A percentile compares a stretch with the other conserved stretches of the same genome.
Conservation (phyloP, 805 yeast genomes). For the Spathaspora gorwiae region DNA sequence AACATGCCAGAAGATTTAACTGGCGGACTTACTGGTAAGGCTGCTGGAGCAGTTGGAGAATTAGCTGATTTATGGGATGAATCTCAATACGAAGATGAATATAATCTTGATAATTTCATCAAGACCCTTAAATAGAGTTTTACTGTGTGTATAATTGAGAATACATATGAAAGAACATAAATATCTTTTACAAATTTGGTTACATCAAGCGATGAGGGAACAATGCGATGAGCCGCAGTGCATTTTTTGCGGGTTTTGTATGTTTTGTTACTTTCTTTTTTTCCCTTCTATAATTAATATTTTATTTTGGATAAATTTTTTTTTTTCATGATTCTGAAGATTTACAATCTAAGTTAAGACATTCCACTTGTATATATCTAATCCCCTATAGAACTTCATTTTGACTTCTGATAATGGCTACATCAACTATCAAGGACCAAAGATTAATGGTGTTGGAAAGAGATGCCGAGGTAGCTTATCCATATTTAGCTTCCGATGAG, state of each 20-base stretch:
- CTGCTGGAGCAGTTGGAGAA: slow-evolving; percentile 82
- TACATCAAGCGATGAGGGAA: background rate
- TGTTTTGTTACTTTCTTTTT: too few relatives aligned
- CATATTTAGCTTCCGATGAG: slow-evolving; percentile 69
- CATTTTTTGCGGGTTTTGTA: background rate
- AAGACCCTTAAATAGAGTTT: slow-evolving; percentile 53
- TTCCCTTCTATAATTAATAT: background rate
- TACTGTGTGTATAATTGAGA: too few relatives aligned
- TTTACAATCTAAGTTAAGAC: background rate
- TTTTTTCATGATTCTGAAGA: background rate
- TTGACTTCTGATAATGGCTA: background rate
- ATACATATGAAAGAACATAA: too few relatives aligned
- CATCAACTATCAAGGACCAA: slow-evolving; percentile 1
- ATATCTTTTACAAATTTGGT: too few relatives aligned
- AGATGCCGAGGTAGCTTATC: slow-evolving; percentile 57
- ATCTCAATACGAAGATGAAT: slow-evolving; percentile 93
- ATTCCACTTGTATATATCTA: background rate
- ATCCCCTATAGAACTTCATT: too few relatives aligned
- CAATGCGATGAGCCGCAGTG: background rate
- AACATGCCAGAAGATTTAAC: slow-evolving; percentile 57
- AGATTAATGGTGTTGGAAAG: slow-evolving; percentile 28
- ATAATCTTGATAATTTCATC: slow-evolving; percentile 88
- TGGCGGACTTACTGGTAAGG: slow-evolving; percentile 65
- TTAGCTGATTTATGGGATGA: slow-evolving; percentile 95
- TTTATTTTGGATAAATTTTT: too few relatives aligned